Evolutionary conservation across 495 filamentous ascomycete genomes (phyloP).

Genomic region (Hypoxylon crocopeplum): DNA sequence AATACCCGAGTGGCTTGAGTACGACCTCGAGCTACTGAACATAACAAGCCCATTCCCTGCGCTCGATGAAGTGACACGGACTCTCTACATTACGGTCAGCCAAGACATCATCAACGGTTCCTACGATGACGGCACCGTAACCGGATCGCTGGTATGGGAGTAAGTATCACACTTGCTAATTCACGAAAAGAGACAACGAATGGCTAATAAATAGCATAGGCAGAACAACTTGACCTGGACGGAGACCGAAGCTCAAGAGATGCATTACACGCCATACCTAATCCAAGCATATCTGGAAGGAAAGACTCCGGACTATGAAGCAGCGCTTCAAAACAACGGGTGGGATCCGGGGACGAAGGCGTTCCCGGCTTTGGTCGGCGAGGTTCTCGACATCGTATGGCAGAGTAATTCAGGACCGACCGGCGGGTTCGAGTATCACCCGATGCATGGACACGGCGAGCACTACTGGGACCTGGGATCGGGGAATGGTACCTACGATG

Average conservation of each 20-base stretch:
- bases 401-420: slow-evolving; percentile 56
- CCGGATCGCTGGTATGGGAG: slow-evolving; percentile 38
- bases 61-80: slow-evolving; percentile 60
- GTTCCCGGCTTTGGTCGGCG: slow-evolving; percentile 62
- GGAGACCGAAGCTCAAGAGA: slow-evolving; percentile 42
- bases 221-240: slow-evolving; percentile 60
- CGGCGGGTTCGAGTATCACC: slow-evolving; percentile 63
- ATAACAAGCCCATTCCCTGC: slow-evolving; percentile 50
- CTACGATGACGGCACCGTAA: slow-evolving; percentile 34
- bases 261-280: slow-evolving; percentile 54
- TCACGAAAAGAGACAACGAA: not conserved
- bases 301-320: slow-evolving; percentile 49
- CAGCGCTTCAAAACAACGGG: slow-evolving; percentile 54
- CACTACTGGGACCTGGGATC: slow-evolving; percentile 66
- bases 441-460: slow-evolving; percentile 65
- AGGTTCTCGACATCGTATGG: slow-evolving; percentile 68
- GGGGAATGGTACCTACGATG: slow-evolving; percentile 62
- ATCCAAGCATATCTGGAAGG: slow-evolving; percentile 61
- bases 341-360: slow-evolving; percentile 59
- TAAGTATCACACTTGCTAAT: slow-evolving; percentile 15
- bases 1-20: slow-evolving; percentile 59
- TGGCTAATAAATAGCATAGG: slow-evolving; percentile 41
- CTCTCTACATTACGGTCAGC: slow-evolving; percentile 53
- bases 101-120: slow-evolving; percentile 52
- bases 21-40: slow-evolving; percentile 54